These are phyloP conservation scores for Sporobolomyces roseus DNA, from an alignment of 768 basidiomycete species.

Conservation along the genomic window DNA sequence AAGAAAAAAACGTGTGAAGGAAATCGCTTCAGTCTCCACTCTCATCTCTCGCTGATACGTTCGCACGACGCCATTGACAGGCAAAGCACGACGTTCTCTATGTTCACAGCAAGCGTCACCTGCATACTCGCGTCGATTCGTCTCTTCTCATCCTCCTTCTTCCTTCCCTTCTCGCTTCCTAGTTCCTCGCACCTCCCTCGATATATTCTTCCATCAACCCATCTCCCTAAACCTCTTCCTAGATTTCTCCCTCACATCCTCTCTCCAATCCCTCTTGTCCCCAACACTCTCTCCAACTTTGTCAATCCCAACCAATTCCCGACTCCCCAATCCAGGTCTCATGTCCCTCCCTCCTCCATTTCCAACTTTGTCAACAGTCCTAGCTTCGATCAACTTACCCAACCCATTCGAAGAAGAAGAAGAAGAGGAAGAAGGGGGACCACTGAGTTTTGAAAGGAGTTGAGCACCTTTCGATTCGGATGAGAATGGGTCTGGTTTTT, in stretches of 20 bases:
- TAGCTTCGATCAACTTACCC: conserved; percentile 34
- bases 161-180: too few relatives aligned
- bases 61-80: too few relatives aligned
- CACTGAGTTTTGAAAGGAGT: conserved; percentile 31
- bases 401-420: conserved; percentile 1
- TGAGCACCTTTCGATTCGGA: conserved; percentile 20
- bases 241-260: conserved; percentile 34
- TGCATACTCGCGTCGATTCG: too few relatives aligned
- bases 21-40: too few relatives aligned
- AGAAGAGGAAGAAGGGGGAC: neutral
- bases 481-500: conserved; percentile 16
- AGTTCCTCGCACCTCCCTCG: neutral
- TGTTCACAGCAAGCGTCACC: too few relatives aligned
- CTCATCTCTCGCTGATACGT: too few relatives aligned
- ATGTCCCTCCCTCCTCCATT: neutral
- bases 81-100: too few relatives aligned
- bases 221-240: conserved; percentile 32
- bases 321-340: conserved; percentile 29
- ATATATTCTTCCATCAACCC: conserved; percentile 33
- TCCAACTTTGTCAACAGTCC: conserved; percentile 1
- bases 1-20: too few relatives aligned
- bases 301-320: conserved; percentile 23
- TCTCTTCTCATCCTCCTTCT: too few relatives aligned
- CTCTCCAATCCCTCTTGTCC: conserved; percentile 24
- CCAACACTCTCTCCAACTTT: neutral